phyloP scores from a whole-genome alignment of 805 yeast species.

The Starmerella tilneyi region DNA sequence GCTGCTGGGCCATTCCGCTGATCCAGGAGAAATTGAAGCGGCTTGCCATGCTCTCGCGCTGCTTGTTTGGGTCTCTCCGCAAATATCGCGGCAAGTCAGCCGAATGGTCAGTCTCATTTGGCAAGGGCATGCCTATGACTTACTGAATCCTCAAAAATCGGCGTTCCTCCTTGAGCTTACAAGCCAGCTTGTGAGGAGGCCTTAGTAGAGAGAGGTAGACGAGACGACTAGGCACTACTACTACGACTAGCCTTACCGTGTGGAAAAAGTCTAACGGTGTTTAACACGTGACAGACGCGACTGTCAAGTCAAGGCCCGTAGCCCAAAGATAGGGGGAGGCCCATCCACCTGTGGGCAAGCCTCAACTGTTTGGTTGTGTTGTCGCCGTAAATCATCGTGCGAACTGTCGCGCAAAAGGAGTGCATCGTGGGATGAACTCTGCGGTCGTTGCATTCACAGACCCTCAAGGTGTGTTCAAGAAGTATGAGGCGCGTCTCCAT shows the following conservation, averaged over 20 bases:
- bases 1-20: constrained; percentile 8
- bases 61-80: constrained; percentile 3
- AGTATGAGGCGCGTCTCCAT: constrained; percentile 37
- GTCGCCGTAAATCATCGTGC: no score
- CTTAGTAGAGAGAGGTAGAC: no score
- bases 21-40: constrained; percentile 17
- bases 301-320: no score
- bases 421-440: not conserved
- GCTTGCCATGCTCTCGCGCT: not conserved
- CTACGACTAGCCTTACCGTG: no score
- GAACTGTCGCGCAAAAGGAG: not conserved
- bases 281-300: no score
- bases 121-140: not conserved
- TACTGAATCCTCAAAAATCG: no score
- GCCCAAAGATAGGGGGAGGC: no score
- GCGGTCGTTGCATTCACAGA: constrained; percentile 55
- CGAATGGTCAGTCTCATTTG: not conserved
- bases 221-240: no score
- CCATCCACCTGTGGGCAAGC: no score
- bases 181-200: no score
- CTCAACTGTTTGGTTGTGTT: not conserved
- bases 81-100: constrained; percentile 8
- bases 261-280: no score
- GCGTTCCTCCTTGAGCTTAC: no score
- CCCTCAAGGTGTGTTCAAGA: constrained; percentile 52